Evolutionary conservation across 768 basidiomycete genomes (phyloP), one percentile per base, ranked within the genome.

Genomic region (Boletellus sp.): DNA sequence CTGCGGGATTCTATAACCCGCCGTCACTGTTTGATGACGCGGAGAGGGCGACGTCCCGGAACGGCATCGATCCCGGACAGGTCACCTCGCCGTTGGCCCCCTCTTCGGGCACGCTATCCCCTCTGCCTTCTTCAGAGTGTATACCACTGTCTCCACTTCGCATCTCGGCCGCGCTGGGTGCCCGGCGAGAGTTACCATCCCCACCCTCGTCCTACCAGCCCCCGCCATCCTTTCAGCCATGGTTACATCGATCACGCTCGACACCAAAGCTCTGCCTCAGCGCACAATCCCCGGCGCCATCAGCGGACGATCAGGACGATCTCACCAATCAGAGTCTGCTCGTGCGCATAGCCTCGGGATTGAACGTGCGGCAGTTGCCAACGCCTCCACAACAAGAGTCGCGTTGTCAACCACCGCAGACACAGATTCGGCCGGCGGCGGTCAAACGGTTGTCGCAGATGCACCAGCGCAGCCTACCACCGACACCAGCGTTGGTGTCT

Each of bases 401-500:
- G 1, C 46, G 57, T 11, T 8, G 38, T 45, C 61, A 49, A 35
- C 51, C 53, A 44, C 37, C 57, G 48, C 48, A 56, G 47, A 43
- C 54, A 8, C 67, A 35, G 2, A 24, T 8, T n/a, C 54, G 49
- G 2, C 37, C 45, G 15, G 11, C 40, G 5, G 50, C 58, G 36
- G 58, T 53, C 54, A 64, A 55, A 47, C 61, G 61, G 17, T 38
- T 57, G 12, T 68, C 66, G 9, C 69, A 68, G 16, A 45, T 56
- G 3, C 48, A 45, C 36, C 67, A 70, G 28, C 72, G 76, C 45
- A 70, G 68, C 20, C 55, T 78, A 3, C 77, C 78, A 22, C 72
- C 68, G 0, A 74, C 76, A 13, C 75, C 77, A 17, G 51, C 42
- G 3, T 31, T 47, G 3, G 50, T 59, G 6, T 41, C 57, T 3